Evolutionary conservation across 495 filamentous ascomycete species (phyloP).

Genomic region (Evernia prunastri): DNA sequence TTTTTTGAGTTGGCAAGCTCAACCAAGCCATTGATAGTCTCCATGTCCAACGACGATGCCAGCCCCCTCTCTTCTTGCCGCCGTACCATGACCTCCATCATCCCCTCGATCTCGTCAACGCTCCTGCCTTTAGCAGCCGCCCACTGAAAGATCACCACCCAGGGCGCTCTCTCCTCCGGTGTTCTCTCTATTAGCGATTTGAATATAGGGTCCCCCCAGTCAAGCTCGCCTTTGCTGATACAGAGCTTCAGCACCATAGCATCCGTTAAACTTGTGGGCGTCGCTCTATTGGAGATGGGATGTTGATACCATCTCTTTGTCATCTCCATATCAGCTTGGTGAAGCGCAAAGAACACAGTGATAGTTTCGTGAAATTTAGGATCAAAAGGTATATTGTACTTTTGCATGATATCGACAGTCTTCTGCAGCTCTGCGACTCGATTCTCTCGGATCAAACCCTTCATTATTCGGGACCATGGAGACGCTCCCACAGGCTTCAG

Average conservation of each 20-base stretch:
- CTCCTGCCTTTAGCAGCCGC: constrained; percentile 63
- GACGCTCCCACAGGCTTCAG: constrained; percentile 32
- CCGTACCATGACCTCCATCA: constrained; percentile 56
- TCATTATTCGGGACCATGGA: constrained; percentile 55
- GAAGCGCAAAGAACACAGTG: constrained; percentile 43
- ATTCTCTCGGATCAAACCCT: constrained; percentile 60
- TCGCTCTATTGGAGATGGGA: constrained; percentile 38
- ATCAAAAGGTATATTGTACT: constrained; percentile 27
- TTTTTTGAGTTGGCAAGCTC: constrained; percentile 60
- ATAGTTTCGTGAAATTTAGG: constrained; percentile 42
- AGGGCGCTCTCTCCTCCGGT: constrained; percentile 45
- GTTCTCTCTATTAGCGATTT: constrained; percentile 46
- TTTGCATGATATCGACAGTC: constrained; percentile 36
- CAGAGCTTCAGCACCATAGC: constrained; percentile 48
- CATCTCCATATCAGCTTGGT: constrained; percentile 42
- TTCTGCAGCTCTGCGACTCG: constrained; percentile 38
- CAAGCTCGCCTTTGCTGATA: constrained; percentile 50
- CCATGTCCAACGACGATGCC: constrained; percentile 50
- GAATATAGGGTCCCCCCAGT: constrained; percentile 60
- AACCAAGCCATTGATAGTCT: constrained; percentile 70
- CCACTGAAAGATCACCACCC: constrained; percentile 71
- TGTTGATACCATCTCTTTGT: constrained; percentile 61
- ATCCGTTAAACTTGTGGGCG: constrained; percentile 44
- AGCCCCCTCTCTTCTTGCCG: constrained; percentile 36
- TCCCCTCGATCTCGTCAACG: constrained; percentile 61